These are phyloP conservation scores for Aspergillus udagawae DNA, from an alignment of 2,329 filamentous ascomycete species.

Conservation along the genomic window DNA sequence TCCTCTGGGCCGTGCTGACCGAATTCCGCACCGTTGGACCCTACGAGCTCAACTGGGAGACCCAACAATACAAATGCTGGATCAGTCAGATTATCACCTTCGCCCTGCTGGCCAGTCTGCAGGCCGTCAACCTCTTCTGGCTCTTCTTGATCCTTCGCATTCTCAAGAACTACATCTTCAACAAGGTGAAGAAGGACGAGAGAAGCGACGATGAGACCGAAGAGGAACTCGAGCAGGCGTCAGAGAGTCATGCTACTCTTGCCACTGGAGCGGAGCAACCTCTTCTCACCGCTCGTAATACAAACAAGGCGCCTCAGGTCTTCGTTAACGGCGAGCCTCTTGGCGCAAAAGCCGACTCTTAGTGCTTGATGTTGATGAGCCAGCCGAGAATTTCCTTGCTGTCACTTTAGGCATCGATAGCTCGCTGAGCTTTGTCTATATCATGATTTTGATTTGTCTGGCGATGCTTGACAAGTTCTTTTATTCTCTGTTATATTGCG, in stretches of 20 bases:
- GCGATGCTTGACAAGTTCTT: neutral
- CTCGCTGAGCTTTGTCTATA: conserved; percentile 10
- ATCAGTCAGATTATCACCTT: conserved; percentile 47
- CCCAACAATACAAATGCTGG: conserved; percentile 47
- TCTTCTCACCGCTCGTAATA: conserved; percentile 18
- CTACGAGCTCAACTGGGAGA: conserved; percentile 47
- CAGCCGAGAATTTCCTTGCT: neutral
- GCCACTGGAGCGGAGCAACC: conserved; percentile 24
- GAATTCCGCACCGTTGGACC: conserved; percentile 47
- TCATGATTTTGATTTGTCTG: conserved; percentile 1
- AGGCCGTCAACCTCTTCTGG: conserved; percentile 46
- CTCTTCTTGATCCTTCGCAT: conserved; percentile 45
- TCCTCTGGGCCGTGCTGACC: conserved; percentile 45
- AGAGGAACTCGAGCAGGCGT: conserved; percentile 28
- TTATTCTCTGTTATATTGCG: neutral
- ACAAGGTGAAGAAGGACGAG: conserved; percentile 38
- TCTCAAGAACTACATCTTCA: conserved; percentile 40
- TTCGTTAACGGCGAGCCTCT: conserved; percentile 39
- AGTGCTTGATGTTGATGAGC: neutral
- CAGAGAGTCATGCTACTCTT: conserved; percentile 21
- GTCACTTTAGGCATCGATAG: neutral
- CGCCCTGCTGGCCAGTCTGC: conserved; percentile 40
- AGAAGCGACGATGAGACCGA: conserved; percentile 44
- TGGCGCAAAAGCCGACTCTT: conserved; percentile 15
- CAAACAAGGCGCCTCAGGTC: conserved; percentile 31